Evolutionary conservation across 805 yeast genomes (phyloP), one percentile per base, ranked within the genome.

Genomic region (Suhomyces canberraensis): DNA sequence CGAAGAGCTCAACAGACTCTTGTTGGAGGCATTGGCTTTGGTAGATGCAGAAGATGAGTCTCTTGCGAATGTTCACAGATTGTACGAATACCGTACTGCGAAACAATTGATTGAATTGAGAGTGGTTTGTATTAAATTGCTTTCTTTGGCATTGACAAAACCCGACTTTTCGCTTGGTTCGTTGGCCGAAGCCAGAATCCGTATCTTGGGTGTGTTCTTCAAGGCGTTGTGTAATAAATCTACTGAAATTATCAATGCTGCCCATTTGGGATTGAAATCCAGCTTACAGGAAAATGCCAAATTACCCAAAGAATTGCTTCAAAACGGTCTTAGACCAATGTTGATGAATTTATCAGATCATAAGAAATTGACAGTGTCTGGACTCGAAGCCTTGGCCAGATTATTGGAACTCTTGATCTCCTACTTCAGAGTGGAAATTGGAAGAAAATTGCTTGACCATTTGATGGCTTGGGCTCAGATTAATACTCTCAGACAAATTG

Each of bases 11-110:
- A 84, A 82, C 41, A 68, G 99, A 36, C 66, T 95, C 38, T 64
- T 93, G 8, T 76, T 86, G 40, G 99, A 93, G 56, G 96, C 97
- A 0, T 69, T 91, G 38, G 96, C 96, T 0, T 66, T 93, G 33
- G 97, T 93, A 6, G 98, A 93, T 63, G 98, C 98, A 0, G 98
- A 93, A 40, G 99, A 93, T 58, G 97, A 91, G 50, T 86, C 96
- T 2, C 69, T 95, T 44, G 88, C 96, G 0, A 86, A 89, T 44
- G 85, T 88, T 0, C 95, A 86, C 51, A 74, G 93, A 24, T 79
- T 88, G 1, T 76, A 85, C 31, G 98, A 93, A 52, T 81, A 89
- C 52, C 75, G 88, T 39, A 90, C 96, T 0, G 74, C 95, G 0
- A 91, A 87, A 53, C 97, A 91, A 50, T 69, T 95, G 36, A 81